Base-by-base conservation (phyloP, 2,329 filamentous ascomycete species). In the Byssothecium circinans region DNA sequence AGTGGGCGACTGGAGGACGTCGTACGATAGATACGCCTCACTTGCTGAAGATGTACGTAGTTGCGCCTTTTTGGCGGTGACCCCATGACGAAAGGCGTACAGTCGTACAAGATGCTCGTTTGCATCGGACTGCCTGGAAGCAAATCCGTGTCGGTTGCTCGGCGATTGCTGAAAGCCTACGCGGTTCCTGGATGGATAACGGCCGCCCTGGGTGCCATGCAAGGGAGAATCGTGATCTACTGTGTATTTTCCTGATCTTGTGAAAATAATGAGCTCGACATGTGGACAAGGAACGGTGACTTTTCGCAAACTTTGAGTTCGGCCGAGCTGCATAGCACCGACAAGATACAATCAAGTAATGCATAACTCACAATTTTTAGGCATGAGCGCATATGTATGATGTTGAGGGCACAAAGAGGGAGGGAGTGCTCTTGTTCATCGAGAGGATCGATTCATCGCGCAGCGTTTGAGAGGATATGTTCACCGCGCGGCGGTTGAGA, bases 301-400 rank as follows among this genome's bases (percentile, higher is more conserved):
- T 46, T 19, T 37, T 47, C 36, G 38, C 44, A 46, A 15, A 41
- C 30, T 43, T 39, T 52, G 38, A 17, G 29, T 47, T 65, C 61
- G 62, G 62, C 62, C 62, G 62, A 65, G 49, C 50, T 35, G 32
- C 37, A 41, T 23, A 32, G 35, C 49, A 45, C 38, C 44, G 33
- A 41, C 36, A 37, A 38, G 41, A 37, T 42, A 22, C 38, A 51
- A 41, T 14, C 19, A 40, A 49, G 43, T 39, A 35, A 34, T 50
- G 56, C n/a, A n/a, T n/a, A n/a, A n/a, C n/a, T n/a, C n/a, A n/a
- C n/a, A n/a, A n/a, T n/a, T n/a, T n/a, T n/a, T n/a, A n/a, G n/a
- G n/a, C n/a, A n/a, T n/a, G n/a, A n/a, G n/a, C n/a, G n/a, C n/a
- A n/a, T n/a, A n/a, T n/a, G n/a, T n/a, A n/a, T n/a, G n/a, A n/a